Evolutionary conservation across 306 rosid species (phyloP).

Genomic region (Dalbergia cultrata): DNA sequence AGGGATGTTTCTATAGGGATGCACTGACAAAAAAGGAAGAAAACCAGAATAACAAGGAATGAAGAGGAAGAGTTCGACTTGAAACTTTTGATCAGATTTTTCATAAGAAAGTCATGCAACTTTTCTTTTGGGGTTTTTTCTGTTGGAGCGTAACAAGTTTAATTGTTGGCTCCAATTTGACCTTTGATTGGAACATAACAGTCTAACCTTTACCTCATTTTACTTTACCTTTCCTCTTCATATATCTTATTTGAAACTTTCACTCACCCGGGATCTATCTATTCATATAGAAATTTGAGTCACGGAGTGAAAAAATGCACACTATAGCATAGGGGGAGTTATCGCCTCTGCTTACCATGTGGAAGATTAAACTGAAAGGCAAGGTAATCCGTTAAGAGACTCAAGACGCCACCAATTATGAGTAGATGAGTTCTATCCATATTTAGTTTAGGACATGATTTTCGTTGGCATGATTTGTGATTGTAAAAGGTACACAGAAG

Average conservation of each 20-base stretch:
- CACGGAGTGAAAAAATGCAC: not conserved
- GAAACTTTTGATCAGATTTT: not conserved
- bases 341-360: slow-evolving; percentile 8
- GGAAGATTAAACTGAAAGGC: not conserved
- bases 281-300: slow-evolving; percentile 24
- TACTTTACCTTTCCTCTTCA: slow-evolving; percentile 13
- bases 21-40: slow-evolving; percentile 41
- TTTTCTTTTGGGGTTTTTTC: not conserved
- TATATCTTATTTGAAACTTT: slow-evolving; percentile 21
- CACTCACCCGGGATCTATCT: not conserved
- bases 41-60: not conserved
- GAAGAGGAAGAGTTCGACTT: not conserved
- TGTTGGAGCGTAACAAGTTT: slow-evolving; percentile 7
- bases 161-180: slow-evolving; percentile 1
- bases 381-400: slow-evolving; percentile 26
- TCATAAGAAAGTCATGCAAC: not conserved
- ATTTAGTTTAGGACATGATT: slow-evolving; percentile 46
- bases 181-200: slow-evolving; percentile 35
- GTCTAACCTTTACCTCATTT: slow-evolving; percentile 6
- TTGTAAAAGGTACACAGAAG: slow-evolving; percentile 26
- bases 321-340: not conserved
- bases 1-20: slow-evolving; percentile 39
- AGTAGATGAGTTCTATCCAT: slow-evolving; percentile 28
- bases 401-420: not conserved
- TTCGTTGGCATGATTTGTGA: slow-evolving; percentile 20